A percentile compares a stretch with the other conserved stretches of the same genome.
Evolutionary conservation across 2,329 filamentous ascomycete genomes (phyloP).

Genomic region (Colletotrichum eremochloae): DNA sequence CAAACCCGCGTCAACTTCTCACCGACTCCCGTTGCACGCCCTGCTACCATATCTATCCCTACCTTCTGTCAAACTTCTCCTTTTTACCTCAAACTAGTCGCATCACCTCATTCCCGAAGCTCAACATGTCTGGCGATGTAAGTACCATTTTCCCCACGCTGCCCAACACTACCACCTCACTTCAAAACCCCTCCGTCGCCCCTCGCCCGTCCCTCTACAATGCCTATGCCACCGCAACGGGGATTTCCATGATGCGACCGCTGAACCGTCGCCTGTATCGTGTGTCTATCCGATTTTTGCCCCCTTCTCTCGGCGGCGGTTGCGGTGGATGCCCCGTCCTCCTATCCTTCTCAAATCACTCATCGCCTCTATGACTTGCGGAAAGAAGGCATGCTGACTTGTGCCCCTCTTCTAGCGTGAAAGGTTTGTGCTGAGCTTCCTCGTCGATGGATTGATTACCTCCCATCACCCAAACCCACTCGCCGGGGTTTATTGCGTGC

Average conservation of each 20-base stretch:
- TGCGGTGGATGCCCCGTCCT: neutral
- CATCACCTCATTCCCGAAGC: conserved; percentile 29
- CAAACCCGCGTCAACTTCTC: conserved; percentile 40
- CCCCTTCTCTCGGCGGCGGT: neutral
- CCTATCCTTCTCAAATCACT: conserved; percentile 28
- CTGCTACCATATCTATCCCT: conserved; percentile 24
- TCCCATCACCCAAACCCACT: conserved; percentile 26
- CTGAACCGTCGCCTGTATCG: conserved; percentile 4
- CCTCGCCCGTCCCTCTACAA: conserved; percentile 31
- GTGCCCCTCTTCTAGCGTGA: conserved; percentile 69
- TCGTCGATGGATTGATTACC: conserved; percentile 25
- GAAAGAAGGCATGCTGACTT: conserved; percentile 51
- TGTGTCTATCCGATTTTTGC: neutral
- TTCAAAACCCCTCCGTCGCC: conserved; percentile 38
- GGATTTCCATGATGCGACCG: conserved; percentile 17
- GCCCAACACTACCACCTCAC: conserved; percentile 38
- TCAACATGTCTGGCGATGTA: conserved; percentile 44
- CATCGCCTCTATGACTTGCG: conserved; percentile 13
- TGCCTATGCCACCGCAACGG: conserved; percentile 25
- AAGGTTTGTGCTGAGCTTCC: conserved; percentile 65
- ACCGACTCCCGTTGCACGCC: conserved; percentile 35
- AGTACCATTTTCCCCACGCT: conserved; percentile 40
- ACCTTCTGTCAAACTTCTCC: conserved; percentile 27
- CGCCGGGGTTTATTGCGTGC: conserved; percentile 31
- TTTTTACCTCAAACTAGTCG: conserved; percentile 29